Base-by-base conservation (phyloP, 208 protist genomes). In the Trypanosoma lewisi region DNA sequence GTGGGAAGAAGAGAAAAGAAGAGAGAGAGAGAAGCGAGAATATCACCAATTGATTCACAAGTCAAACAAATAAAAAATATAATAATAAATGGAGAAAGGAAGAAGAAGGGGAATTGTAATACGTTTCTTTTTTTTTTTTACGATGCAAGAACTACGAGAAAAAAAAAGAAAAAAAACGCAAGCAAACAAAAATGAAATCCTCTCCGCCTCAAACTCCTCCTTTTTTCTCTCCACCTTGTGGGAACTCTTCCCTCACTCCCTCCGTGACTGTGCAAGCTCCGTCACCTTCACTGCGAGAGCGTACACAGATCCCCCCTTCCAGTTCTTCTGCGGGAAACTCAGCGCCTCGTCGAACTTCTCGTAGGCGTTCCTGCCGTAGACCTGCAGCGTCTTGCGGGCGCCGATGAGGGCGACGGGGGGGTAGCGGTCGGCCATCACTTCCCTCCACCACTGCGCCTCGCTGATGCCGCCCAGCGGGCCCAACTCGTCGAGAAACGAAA, bases 341-440 rank as follows among this genome's bases (percentile, higher is more conserved):
- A 75, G 63, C 37, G 61, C 70, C 57, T 68, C 70, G 33, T 75
- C 70, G 54, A 70, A 69, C 5, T 58, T 47, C 34, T 77, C 71
- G 48, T 77, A 71, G 17, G 57, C 55, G 33, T 23, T 68, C 27
- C 55, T 48, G 0, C 71, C 63, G 23, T 57, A 77, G 55, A 77
- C 63, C 61, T 70, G 71, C 45, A 66, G 34, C 4, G 86, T 77
- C 44, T 77, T 83, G 55, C 84, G 68, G 1, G 85, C 76, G 1
- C 76, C 85, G 33, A 88, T 79, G 31, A 86, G 63, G 2, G 81
- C 78, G 4, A 83, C 80, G 16, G 74, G 81, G 2, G 85, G 66
- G 34, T 86, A 88, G 4, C 73, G 79, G 34, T 91, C 85, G 5
- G 53, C 63, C 74, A 86, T 68, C 11, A 85, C 77, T 2, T 70